A percentile compares a stretch with the other conserved stretches of the same genome.
Conservation (phyloP, 306 rosid genomes). For the Lathyrus tuberosus region DNA sequence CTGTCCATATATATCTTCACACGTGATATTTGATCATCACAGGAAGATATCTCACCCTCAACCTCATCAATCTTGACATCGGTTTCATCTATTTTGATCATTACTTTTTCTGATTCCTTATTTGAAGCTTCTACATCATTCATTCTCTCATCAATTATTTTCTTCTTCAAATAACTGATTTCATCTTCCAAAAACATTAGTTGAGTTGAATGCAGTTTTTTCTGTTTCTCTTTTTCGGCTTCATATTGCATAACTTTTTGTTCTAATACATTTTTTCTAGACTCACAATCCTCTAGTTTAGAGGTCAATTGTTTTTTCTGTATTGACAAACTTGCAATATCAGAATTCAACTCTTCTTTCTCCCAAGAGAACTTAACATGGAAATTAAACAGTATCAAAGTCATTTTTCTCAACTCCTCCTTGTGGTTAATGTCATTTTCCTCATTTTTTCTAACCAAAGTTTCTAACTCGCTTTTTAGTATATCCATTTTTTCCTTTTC, state of each 20-base stretch:
- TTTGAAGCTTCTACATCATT: slow-evolving; percentile 54
- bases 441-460: slow-evolving; percentile 41
- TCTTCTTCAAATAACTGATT: slow-evolving; percentile 55
- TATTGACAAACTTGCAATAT: slow-evolving; percentile 48
- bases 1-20: slow-evolving; percentile 27
- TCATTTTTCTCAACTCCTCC: slow-evolving; percentile 51
- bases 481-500: slow-evolving; percentile 39
- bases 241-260: slow-evolving; percentile 40
- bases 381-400: slow-evolving; percentile 46
- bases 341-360: slow-evolving; percentile 49
- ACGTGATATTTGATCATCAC: slow-evolving; percentile 50
- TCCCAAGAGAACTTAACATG: slow-evolving; percentile 28
- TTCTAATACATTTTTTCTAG: slow-evolving; percentile 42
- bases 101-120: slow-evolving; percentile 48
- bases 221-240: slow-evolving; percentile 54
- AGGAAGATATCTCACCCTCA: slow-evolving; percentile 49
- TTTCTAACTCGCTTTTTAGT: slow-evolving; percentile 48
- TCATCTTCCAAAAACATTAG: slow-evolving; percentile 52
- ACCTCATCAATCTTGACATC: slow-evolving; percentile 49
- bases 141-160: slow-evolving; percentile 43
- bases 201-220: slow-evolving; percentile 46
- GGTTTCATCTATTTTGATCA: slow-evolving; percentile 38
- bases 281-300: slow-evolving; percentile 43
- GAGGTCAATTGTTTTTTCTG: slow-evolving; percentile 36
- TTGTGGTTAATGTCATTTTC: slow-evolving; percentile 42